Base-by-base conservation (phyloP, 129 eudicot species). In the Heracleum sosnowskyi region DNA sequence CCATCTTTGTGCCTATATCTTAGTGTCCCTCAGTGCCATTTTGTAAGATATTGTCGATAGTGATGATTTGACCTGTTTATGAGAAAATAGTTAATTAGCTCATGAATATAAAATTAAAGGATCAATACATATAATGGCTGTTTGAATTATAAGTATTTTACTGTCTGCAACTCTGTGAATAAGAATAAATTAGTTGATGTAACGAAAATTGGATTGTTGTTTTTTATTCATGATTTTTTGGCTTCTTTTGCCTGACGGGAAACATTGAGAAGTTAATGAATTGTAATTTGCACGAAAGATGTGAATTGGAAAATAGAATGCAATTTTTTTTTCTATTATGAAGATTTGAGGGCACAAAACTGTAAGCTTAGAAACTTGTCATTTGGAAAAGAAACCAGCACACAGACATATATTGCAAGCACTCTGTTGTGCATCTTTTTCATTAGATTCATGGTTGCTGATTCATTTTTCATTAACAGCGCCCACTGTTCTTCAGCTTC, bases 401-500 rank as follows among this genome's bases (percentile, higher is more conserved):
- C 15, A 37, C 8, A 17, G 31, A 3, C 44, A 36, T 71, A 71
- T 69, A 69, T 17, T 69, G 75, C 8, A 71, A 15, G 39, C 44
- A 69, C 4, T 3, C 31, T 37, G 49, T 62, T 11, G 28, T 33
- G 51, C 20, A 29, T 81, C 18, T 49, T 79, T 41, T 73, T 46
- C 18, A 33, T 68, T 35, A 2, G 49, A 76, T 37, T 39, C 31
- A 63, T 63, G 49, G 7, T 22, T 31, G 36, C 77, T 75, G 29
- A 76, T 46, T 16, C 44, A 42, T 33, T 26, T 53, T 79, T 78
- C 88, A 31, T 77, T 78, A 82, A 85, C 97, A 92, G 97, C 88
- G 97, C 35, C 97, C 97, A 70, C 85, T 90, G 57, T 96, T 89
- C 87, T 96, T 92, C 89, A 92, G 97, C 88, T 92, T 84, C 87